Conservation (phyloP, 352 stramenopile genomes). For the Pythium coloratum region DNA sequence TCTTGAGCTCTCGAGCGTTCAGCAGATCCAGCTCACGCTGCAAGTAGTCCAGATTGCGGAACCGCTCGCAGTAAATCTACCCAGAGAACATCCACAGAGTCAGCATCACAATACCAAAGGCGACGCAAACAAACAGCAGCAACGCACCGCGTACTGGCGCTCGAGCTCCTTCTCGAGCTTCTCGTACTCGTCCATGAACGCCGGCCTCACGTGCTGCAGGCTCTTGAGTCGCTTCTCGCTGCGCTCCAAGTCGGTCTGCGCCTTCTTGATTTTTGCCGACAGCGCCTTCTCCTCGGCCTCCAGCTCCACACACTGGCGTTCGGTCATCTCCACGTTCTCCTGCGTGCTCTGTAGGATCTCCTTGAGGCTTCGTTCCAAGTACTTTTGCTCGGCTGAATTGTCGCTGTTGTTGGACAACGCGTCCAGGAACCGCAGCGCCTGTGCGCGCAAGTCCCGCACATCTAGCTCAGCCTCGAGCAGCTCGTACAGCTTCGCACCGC, state of each 20-base stretch:
- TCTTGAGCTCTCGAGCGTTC: conserved; percentile 84
- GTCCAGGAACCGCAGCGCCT: conserved; percentile 94
- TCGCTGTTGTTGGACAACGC: conserved; percentile 84
- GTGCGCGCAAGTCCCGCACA: conserved; percentile 72
- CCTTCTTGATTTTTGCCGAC: conserved; percentile 93
- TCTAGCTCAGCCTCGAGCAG: conserved; percentile 91
- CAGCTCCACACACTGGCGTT: conserved; percentile 89
- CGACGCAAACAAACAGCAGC: background rate
- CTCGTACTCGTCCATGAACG: conserved; percentile 98
- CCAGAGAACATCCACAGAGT: background rate
- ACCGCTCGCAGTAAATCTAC: conserved; percentile 90
- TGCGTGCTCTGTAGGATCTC: conserved; percentile 70
- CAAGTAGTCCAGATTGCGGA: conserved; percentile 97
- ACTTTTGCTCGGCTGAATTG: conserved; percentile 83
- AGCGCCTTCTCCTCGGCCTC: conserved; percentile 92
- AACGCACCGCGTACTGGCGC: conserved; percentile 90
- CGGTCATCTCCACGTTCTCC: conserved; percentile 87
- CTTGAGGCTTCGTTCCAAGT: conserved; percentile 85
- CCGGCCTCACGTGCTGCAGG: conserved; percentile 90
- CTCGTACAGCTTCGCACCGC: conserved; percentile 90
- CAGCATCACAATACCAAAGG: background rate
- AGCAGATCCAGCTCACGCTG: conserved; percentile 92
- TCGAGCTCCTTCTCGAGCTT: conserved; percentile 96
- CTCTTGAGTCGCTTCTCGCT: conserved; percentile 94
- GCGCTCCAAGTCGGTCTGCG: conserved; percentile 93